A percentile compares a stretch with the other conserved stretches of the same genome.
phyloP scores from a whole-genome alignment of 1,284 basidiomycete genomes.

The Apiotrichum akiyoshidainum region DNA sequence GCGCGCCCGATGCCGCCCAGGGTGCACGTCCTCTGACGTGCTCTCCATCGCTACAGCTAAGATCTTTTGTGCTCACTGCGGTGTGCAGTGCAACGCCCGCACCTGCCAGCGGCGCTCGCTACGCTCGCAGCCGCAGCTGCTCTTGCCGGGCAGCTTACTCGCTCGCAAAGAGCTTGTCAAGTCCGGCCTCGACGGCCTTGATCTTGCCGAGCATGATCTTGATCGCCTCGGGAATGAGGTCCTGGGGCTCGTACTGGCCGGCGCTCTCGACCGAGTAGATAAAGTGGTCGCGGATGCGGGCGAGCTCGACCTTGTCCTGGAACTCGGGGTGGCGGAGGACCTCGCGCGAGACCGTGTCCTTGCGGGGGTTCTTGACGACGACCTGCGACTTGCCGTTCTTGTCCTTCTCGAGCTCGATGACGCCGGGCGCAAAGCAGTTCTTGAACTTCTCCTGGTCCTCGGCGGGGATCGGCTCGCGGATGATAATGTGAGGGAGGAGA shows the following conservation, averaged over 20 bases:
- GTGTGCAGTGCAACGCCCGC: no score
- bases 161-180: conserved; percentile 37
- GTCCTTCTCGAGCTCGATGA: conserved; percentile 66
- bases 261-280: conserved; percentile 89
- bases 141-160: not conserved
- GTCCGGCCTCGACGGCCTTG: conserved; percentile 45
- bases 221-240: conserved; percentile 78
- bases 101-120: no score
- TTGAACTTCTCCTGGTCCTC: conserved; percentile 70
- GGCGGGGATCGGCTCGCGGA: conserved; percentile 66
- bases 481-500: conserved; percentile 79
- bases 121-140: no score
- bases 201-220: conserved; percentile 81
- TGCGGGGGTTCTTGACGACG: conserved; percentile 63
- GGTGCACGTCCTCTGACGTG: not conserved
- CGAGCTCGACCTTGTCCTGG: conserved; percentile 75
- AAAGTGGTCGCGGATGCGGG: conserved; percentile 87
- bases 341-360: conserved; percentile 89
- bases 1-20: no score
- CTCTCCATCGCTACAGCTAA: not conserved
- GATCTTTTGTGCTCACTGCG: not conserved
- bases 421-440: conserved; percentile 83
- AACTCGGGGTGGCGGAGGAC: conserved; percentile 91
- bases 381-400: conserved; percentile 51
- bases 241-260: conserved; percentile 78